Evolutionary conservation across 352 stramenopile genomes (phyloP), one percentile per base, ranked within the genome.

Genomic region (Globisporangium heterothallicum): DNA sequence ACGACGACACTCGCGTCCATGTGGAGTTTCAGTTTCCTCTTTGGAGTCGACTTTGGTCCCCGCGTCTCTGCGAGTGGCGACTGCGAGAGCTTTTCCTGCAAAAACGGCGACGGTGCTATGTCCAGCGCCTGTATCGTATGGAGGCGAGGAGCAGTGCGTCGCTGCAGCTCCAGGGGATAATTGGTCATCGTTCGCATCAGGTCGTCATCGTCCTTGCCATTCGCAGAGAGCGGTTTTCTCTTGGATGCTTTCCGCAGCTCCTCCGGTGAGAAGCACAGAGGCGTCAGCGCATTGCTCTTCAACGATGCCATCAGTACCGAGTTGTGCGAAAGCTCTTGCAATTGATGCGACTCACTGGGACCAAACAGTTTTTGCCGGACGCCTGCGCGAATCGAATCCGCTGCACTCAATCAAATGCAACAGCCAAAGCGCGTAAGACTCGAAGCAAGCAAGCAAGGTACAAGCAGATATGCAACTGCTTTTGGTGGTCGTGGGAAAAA

Each of bases 281-380:
- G 60, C 9, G 56, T 50, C n/a, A 72, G 61, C 18, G 52, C 34
- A 14, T 61, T 72, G 40, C 68, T 68, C 41, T 68, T 73, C 13
- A 55, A 6, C 29, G 54, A 25, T 16, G 35, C 16, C 27, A 56
- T 50, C 6, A 68, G 53, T 2, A 47, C 30, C 4, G 61, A 53
- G 14, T 63, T 72, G 6, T 66, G 68, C 0, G 62, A 56, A 6
- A 84, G 52, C 2, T 44, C 51, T 2, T 53, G 61, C 9, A 84
- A 61, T 25, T 75, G 53, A 9, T 62, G 63, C 19, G 70, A 58
- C 43, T 82, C 71, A 26, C 72, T 59, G 3, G 63, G 61, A 6
- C 70, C 66, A 67, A 78, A 82, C 0, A 85, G n/a, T 0, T 64
- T 66, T 22, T 65, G 56, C 16, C 73, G 64, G 3, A 76, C 53